Percentiles rank a stretch among this genome's conserved stretches.
Conservation (phyloP, 2,329 filamentous ascomycete species). For the Fusarium chuoi region DNA sequence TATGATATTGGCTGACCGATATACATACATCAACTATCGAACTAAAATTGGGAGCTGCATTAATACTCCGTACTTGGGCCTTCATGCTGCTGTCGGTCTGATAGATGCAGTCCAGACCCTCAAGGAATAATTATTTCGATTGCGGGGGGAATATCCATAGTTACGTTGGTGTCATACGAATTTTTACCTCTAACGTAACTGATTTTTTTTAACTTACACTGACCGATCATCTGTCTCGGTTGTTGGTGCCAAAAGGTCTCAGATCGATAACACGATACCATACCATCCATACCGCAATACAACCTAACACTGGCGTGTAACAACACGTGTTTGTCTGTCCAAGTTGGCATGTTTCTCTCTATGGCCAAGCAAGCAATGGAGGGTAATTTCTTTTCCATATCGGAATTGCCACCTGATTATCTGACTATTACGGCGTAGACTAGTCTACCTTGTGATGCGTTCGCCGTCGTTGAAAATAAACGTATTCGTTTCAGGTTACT, state of each 20-base stretch:
- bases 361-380: slow-evolving; percentile 6
- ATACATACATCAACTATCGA: background rate
- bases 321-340: slow-evolving; percentile 23
- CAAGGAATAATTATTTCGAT: slow-evolving; percentile 9
- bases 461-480: slow-evolving; percentile 8
- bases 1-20: slow-evolving; percentile 12
- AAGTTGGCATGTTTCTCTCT: slow-evolving; percentile 12
- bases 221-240: slow-evolving; percentile 22
- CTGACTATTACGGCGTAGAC: background rate
- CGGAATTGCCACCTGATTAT: slow-evolving; percentile 6
- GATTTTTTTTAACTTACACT: slow-evolving; percentile 4
- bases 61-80: slow-evolving; percentile 20
- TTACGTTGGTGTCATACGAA: background rate
- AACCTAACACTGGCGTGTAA: slow-evolving; percentile 11
- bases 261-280: slow-evolving; percentile 10
- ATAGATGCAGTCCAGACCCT: slow-evolving; percentile 18
- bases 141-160: slow-evolving; percentile 31
- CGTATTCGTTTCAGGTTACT: slow-evolving; percentile 38
- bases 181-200: background rate
- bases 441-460: background rate
- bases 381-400: background rate
- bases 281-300: background rate
- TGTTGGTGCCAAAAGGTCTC: slow-evolving; percentile 29
- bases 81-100: slow-evolving; percentile 16
- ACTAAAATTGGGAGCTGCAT: slow-evolving; percentile 9